Base-by-base conservation (phyloP, 1,139 yeast species). In the Candida glucosophila region DNA sequence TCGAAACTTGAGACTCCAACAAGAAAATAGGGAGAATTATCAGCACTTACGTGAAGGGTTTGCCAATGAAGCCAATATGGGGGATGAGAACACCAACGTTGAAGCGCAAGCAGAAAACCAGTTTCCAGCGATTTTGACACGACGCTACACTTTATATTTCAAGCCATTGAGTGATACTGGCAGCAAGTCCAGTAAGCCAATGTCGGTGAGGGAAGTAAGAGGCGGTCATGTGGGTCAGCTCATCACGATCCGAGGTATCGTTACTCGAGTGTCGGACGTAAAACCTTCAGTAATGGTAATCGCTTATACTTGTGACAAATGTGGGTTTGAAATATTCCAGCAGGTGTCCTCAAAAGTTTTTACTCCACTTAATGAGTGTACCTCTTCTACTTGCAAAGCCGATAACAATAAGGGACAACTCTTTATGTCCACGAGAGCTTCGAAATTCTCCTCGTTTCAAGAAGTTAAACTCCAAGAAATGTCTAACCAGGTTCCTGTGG, bases 291-390 rank as follows among this genome's bases (percentile, higher is more conserved):
- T 90, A 6, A 66, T 73, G 36, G 96, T 90, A 30, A 85, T 81
- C 41, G 98, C 98, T 1, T 92, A 90, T 49, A 83, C 97, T 4
- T 92, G 99, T 58, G 98, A 92, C 52, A 81, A 82, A 43, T 92
- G 99, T 64, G 99, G 98, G 24, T 80, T 73, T 50, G 99, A 92
- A 57, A 77, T 86, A 31, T 92, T 92, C 62, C 98, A 90, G 58
- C 97, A 90, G 52, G 94, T 92, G 39, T 79, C 74, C 40, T 62
- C 90, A 18, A 76, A 77, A 46, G 77, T 85, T 21, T 92, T 85
- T 54, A 76, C 82, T 21, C 99, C 98, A 7, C 61, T 88, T 31
- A 49, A 66, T 2, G 94, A 86, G 45, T 92, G 99, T 59, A 76
- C 83, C 3, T 82, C 96, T 2, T 69, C 71, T 13, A 77, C 76